Conservation (phyloP, 1,284 basidiomycete species). For the Schizophyllum commune region DNA sequence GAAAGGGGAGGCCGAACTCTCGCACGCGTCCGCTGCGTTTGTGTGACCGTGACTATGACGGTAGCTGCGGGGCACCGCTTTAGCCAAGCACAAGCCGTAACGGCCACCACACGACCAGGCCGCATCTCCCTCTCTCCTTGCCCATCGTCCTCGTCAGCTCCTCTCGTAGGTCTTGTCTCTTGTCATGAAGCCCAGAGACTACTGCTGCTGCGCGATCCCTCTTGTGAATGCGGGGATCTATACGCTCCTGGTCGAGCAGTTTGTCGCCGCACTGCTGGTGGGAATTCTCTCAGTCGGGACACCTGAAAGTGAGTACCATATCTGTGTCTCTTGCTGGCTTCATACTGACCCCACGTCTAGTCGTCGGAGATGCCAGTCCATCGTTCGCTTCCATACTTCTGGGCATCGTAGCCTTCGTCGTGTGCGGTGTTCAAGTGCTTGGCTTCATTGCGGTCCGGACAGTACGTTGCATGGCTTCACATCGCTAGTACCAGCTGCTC, state of each 20-base stretch:
- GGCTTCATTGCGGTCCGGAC: slow-evolving; percentile 79
- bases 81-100: too few species aligned
- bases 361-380: slow-evolving; percentile 79
- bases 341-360: slow-evolving; percentile 31
- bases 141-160: background rate
- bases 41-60: too few species aligned
- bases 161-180: too few species aligned
- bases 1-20: too few species aligned
- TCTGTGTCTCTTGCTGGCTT: slow-evolving; percentile 2
- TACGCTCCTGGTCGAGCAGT: slow-evolving; percentile 69
- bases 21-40: too few species aligned
- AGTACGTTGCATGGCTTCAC: background rate
- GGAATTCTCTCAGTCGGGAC: slow-evolving; percentile 77
- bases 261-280: slow-evolving; percentile 58
- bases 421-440: slow-evolving; percentile 64
- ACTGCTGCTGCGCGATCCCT: slow-evolving; percentile 81
- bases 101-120: slow-evolving; percentile 13
- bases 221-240: slow-evolving; percentile 85
- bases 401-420: slow-evolving; percentile 67
- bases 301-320: slow-evolving; percentile 55
- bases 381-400: slow-evolving; percentile 69
- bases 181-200: slow-evolving; percentile 66
- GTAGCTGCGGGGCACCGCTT: too few species aligned
- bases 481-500: slow-evolving; percentile 1
- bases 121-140: slow-evolving; percentile 1